Evolutionary conservation across 768 basidiomycete species (phyloP), one percentile per base, ranked within the genome.

Genomic region (Pisolithus orientalis): DNA sequence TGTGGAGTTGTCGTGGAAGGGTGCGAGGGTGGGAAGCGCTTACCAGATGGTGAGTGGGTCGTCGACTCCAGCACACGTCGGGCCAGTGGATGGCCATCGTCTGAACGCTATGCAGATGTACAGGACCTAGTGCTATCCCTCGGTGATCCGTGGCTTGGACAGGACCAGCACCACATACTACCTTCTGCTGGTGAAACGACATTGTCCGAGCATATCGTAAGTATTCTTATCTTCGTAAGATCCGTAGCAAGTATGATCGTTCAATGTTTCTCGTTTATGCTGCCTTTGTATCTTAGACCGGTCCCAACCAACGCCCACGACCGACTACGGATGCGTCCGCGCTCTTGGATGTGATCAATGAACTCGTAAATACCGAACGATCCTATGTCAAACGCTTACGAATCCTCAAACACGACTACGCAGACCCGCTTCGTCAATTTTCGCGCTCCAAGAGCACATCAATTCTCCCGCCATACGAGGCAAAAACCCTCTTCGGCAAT

Each of bases 401-500:
- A 58, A 85, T 83, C 28, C 80, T 98, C 62, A 94, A 94, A 69
- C 70, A 78, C 43, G 84, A 90, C 60, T 98, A 96, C 63, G 95
- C 94, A 32, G 87, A 92, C 65, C 96, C 94, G 8, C 74, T 99
- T 27, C 83, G 94, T 37, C 79, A 79, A 42, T 99, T 94, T 65
- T 83, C 95, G 21, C 79, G 81, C 50, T 84, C 78, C 66, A 89
- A 90, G 64, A 85, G 87, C 53, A 94, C 90, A 0, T 83, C 88
- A 34, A 90, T 99, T 59, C 79, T 99, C 43, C 86, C 89, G 1
- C 70, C 82, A 21, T 97, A 95, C 65, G 90, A 97, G 65, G 94
- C 94, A 32, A 94, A 90, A 57, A 90, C 83, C 1, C 77, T 99
- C 24, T 98, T 99, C 59, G 91, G 90, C 50, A 98, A 99, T 69